Base-by-base conservation (phyloP, 2,329 filamentous ascomycete species). In the Cadophora sp. region DNA sequence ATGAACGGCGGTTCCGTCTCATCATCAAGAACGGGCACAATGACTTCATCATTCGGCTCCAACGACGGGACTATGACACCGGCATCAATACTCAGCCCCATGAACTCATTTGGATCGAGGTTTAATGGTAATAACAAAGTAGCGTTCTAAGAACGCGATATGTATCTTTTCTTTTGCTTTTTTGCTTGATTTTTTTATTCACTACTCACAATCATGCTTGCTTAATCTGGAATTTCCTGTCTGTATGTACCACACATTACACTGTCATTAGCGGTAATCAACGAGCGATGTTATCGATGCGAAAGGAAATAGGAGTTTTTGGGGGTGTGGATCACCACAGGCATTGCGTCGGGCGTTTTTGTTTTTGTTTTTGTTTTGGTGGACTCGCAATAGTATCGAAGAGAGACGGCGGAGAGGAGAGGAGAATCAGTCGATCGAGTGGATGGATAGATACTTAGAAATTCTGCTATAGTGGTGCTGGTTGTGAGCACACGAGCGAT, bases 1-100 rank as follows among this genome's bases (percentile, higher is more conserved):
- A 73, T 73, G 64, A 73, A 68, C 41, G 61, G 48, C 62, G 66
- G 65, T 36, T 72, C 72, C 4, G 62, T 70, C 1, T 62, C 65
- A 36, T 73, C 72, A 27, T 77, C 76, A 3, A 71, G 76, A 48
- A 68, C 72, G 0, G 75, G 72, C 22, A 77, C 77, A 0, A 78
- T 78, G 76, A 75, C 73, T 45, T 76, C 75, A 14, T 65, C 64
- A 1, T 51, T 74, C 36, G 67, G 69, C 22, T 66, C 68, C 3
- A 72, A 72, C 47, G 75, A 77, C 66, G 74, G 73, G 27, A 67
- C 65, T 16, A 71, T 73, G 62, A 75, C 71, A n/a, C 72, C 73
- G 3, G 68, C 70, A 14, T 72, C 73, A 8, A 70, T 74, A 30
- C 36, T 73, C 27, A 76, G 74, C 56, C 74, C 74, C 6, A 66